Conservation (phyloP, 148 eudicot genomes). For the Camellia sinensis region DNA sequence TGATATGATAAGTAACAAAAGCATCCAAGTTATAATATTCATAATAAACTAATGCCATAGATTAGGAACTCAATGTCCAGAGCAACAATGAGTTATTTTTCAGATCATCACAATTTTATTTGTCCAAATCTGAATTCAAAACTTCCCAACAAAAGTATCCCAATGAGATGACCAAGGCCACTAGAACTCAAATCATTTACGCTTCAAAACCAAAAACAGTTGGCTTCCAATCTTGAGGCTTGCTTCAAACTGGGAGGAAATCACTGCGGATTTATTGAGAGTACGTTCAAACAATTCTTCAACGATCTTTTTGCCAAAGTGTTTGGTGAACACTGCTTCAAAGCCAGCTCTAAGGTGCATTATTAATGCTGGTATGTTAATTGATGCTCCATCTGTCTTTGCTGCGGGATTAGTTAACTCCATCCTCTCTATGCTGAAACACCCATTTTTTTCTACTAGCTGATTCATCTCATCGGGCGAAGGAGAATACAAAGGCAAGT, state of each 20-base stretch:
- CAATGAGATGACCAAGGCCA: not conserved
- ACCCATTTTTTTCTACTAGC: slow-evolving; percentile 2
- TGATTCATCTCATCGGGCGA: slow-evolving; percentile 12
- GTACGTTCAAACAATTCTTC: not conserved
- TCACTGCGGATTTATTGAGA: not conserved
- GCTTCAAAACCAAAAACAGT: not conserved
- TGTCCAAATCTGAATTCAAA: no score
- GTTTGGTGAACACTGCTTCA: not conserved
- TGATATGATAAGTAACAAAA: no score
- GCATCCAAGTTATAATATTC: no score
- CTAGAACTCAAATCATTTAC: not conserved
- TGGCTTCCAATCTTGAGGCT: not conserved
- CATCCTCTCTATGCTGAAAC: slow-evolving; percentile 10
- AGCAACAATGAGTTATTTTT: no score
- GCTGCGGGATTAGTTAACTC: not conserved
- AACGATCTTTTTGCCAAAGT: not conserved
- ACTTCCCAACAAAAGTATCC: no score
- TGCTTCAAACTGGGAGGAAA: not conserved
- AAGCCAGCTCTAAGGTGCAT: not conserved
- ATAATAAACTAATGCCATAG: no score
- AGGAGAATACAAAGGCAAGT: slow-evolving; percentile 12
- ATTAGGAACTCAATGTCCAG: no score
- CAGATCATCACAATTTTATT: no score
- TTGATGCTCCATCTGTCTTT: not conserved
- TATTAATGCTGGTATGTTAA: not conserved